Base-by-base conservation (phyloP, 176 grass and related monocot species). In the Thinopyrum elongatum region DNA sequence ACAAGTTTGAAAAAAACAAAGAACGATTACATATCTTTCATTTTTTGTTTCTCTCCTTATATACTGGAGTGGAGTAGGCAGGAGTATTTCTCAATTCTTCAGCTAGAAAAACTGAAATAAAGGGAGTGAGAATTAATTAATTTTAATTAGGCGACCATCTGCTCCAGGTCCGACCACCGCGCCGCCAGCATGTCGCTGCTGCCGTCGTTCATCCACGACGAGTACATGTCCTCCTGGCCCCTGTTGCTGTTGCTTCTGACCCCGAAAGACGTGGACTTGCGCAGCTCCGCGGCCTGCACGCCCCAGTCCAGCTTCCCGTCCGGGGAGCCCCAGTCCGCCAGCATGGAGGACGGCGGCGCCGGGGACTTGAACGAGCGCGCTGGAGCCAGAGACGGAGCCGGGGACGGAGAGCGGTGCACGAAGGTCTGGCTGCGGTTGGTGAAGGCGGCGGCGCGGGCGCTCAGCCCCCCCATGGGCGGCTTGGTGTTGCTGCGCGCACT, bases 281-380 rank as follows among this genome's bases (percentile, higher is more conserved):
- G 83, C 69, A 95, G 90, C 81, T 95, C 93, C 21, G 91, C 85
- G 38, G 74, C 93, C 68, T 92, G 93, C 49, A 95, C 73, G 23
- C 93, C 82, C 93, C 93, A 95, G 38, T 95, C 88, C 14, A 95
- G 71, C 77, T 84, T 95, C n/a, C 93, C 93, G 35, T 82, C 78
- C 3, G 87, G 93, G 21, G 93, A 95, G 11, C 73, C 90, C 93
- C 93, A 95, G 58, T 92, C 82, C 6, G 90, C 86, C 81, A 92
- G 19, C 68, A 86, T 60, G 1, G 92, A 69, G 1, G 84, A 41
- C 47, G 86, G n/a, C 9, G 72, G 41, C 41, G 79, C 59, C 42
- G 84, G 82, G 0, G 86, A 58, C 80, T 42, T 39, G 34, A 86
- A 74, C 7, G 87, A 41, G 21, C 28, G 84, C 42, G 49, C 57